Base-by-base conservation (phyloP, 2,329 filamentous ascomycete species). In the Ilyonectria robusta region DNA sequence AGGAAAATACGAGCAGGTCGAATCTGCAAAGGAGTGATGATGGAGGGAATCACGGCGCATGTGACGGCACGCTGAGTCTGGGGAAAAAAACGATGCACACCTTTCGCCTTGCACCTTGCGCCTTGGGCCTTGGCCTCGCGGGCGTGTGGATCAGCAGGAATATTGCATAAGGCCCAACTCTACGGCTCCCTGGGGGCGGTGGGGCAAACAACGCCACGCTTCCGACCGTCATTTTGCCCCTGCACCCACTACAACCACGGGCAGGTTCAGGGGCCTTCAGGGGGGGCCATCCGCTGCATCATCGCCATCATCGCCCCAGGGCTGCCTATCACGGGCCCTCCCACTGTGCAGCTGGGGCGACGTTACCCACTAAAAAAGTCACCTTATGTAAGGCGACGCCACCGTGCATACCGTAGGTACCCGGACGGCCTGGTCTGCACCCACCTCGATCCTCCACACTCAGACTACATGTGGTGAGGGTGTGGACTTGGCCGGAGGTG, bases 131-230 rank as follows among this genome's bases (percentile, higher is more conserved):
- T 59, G 55, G 61, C 60, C 58, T 48, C 57, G 29, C 55, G 57
- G 51, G 59, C 62, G 68, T 70, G 74, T 77, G 73, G 76, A 77
- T 78, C 76, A 78, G 75, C 70, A 77, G 70, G 70, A 74, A 69
- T 68, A 68, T 72, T 75, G 70, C 69, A 72, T 67, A 62, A 61
- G 57, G 56, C 55, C 50, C 59, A 63, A 63, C 61, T 64, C 31
- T 57, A 53, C 35, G 46, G 59, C 63, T 44, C 53, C 46, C 40
- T 17, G 40, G 59, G 59, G 53, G 26, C 46, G 29, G 63, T 57
- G 58, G 58, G 46, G 51, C 62, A 55, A 19, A 50, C 40, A 59
- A 33, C 58, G 51, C 62, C 50, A 61, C 42, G 31, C 50, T 56
- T 33, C 21, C 42, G 44, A 23, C 57, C 54, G n/a, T 47, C 19